phyloP scores from a whole-genome alignment of 345 rosid genomes.

The Clarkia xantiana region DNA sequence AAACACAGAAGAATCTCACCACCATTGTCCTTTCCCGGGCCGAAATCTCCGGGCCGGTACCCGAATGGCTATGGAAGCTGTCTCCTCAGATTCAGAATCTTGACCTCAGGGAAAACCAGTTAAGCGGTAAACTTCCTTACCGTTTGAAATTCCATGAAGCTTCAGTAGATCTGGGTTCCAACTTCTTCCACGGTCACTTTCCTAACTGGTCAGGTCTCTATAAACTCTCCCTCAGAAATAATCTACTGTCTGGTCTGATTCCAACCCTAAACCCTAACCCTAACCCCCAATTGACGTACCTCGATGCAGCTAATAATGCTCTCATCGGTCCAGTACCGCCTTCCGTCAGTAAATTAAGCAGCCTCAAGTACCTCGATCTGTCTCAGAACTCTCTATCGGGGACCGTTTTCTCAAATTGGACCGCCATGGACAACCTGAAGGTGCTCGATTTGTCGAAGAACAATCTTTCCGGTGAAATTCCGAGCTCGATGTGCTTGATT shows the following conservation, averaged over 20 bases:
- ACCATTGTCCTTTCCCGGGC: conserved; percentile 5
- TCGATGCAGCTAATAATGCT: conserved; percentile 3
- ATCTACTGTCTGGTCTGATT: conserved; percentile 9
- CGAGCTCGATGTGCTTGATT: conserved; percentile 4
- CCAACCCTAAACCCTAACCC: neutral
- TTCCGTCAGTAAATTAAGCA: neutral
- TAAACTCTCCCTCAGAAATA: conserved; percentile 5
- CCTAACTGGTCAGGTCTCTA: conserved; percentile 10
- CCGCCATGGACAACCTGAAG: neutral
- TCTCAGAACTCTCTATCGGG: conserved; percentile 16
- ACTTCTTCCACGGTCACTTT: conserved; percentile 9
- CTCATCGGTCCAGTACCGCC: neutral
- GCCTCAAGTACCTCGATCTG: conserved; percentile 4
- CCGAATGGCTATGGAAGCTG: conserved; percentile 15
- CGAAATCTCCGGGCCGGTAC: conserved; percentile 8
- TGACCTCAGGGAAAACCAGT: conserved; percentile 13
- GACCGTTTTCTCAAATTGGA: conserved; percentile 11
- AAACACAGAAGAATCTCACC: conserved; percentile 4
- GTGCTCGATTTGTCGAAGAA: conserved; percentile 15
- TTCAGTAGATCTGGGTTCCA: conserved; percentile 4
- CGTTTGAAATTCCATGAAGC: neutral
- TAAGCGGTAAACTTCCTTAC: conserved; percentile 11
- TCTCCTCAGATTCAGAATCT: conserved; percentile 2
- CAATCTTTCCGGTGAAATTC: conserved; percentile 8
- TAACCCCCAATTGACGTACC: neutral